Evolutionary conservation across 768 basidiomycete genomes (phyloP).

Genomic region (Rhodotorula diobovata): DNA sequence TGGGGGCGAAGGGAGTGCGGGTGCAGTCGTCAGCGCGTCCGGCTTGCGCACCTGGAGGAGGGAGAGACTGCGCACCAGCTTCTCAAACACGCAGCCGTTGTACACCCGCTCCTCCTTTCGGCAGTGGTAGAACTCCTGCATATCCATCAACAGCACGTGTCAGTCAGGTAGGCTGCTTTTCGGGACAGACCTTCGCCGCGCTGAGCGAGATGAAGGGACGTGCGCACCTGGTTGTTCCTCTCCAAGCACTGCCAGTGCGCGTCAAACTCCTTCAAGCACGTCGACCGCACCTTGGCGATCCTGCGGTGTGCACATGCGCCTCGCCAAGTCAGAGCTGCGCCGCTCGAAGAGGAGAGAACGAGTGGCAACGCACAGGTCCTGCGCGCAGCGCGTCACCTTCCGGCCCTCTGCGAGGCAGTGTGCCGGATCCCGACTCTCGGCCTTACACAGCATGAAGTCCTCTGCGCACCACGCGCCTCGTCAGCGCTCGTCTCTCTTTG

Average conservation of each 20-base stretch:
- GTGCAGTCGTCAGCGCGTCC: too few relatives aligned
- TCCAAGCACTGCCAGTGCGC: constrained; percentile 93
- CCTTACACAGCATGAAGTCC: constrained; percentile 97
- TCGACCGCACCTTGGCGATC: constrained; percentile 86
- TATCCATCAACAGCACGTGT: too few relatives aligned
- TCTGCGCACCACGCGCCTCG: constrained; percentile 51
- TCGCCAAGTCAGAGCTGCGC: background rate
- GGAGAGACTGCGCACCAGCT: constrained; percentile 56
- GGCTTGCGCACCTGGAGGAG: too few relatives aligned
- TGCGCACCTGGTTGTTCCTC: constrained; percentile 80
- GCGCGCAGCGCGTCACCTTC: constrained; percentile 89
- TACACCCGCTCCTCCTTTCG: constrained; percentile 79
- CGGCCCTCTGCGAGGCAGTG: constrained; percentile 95
- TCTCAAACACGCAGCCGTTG: constrained; percentile 94
- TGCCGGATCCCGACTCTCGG: constrained; percentile 78
- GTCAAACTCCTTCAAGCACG: constrained; percentile 80
- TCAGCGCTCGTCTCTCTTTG: background rate
- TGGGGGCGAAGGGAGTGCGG: too few relatives aligned
- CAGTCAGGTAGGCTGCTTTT: too few relatives aligned
- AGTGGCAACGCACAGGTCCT: constrained; percentile 72
- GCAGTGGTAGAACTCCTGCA: constrained; percentile 80
- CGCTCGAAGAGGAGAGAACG: background rate
- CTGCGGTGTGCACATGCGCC: constrained; percentile 55
- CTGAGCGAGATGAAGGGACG: background rate
- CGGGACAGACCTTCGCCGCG: too few relatives aligned